phyloP scores from a whole-genome alignment of 345 rosid species.

The Populus davidiana region DNA sequence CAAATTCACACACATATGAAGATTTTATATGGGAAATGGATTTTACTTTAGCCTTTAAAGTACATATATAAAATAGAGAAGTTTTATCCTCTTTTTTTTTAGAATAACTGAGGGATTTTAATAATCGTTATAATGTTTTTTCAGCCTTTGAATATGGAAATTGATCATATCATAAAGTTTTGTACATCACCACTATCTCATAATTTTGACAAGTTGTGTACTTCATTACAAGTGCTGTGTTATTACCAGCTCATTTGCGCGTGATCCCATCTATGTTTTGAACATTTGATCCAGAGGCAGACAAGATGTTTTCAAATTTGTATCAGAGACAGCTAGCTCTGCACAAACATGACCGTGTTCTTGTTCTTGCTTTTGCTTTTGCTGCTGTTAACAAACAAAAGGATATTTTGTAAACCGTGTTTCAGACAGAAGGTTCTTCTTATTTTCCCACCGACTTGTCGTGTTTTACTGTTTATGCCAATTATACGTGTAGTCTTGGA shows the following conservation, averaged over 20 bases:
- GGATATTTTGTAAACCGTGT: not conserved
- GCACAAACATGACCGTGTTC: not conserved
- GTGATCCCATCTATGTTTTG: not conserved
- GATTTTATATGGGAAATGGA: no score
- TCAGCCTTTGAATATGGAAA: no score
- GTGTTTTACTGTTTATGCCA: not conserved
- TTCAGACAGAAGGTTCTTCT: not conserved
- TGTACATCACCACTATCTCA: no score
- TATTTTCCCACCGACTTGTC: not conserved
- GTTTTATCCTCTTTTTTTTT: no score
- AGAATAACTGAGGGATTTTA: not conserved
- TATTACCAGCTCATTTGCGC: not conserved
- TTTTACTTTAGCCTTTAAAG: no score
- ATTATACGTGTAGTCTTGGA: not conserved
- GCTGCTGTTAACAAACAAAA: not conserved
- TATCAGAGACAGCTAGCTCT: not conserved
- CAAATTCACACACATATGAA: no score
- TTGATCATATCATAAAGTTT: no score
- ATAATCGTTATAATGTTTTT: no score
- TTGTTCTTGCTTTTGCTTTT: not conserved
- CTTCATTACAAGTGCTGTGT: not conserved
- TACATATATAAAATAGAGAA: no score
- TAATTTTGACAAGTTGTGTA: no score
- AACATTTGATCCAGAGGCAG: not conserved
- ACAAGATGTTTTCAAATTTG: not conserved